A percentile compares a stretch with the other conserved stretches of the same genome.
phyloP scores from a whole-genome alignment of 1,284 basidiomycete genomes.

The Vanrija humicola region DNA sequence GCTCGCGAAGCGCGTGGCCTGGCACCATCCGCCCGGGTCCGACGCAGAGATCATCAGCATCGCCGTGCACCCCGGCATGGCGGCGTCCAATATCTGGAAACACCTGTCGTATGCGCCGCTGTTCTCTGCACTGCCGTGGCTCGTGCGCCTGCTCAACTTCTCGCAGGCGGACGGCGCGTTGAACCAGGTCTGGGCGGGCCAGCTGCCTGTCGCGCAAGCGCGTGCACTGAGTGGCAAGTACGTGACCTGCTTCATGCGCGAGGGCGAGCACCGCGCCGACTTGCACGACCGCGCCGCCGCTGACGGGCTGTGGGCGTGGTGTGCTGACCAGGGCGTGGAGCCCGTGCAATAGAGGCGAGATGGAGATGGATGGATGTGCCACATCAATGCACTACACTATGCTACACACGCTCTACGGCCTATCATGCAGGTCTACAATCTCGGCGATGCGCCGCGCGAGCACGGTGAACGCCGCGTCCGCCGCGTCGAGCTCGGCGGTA shows the following conservation, averaged over 20 bases:
- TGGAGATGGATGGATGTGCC: neutral
- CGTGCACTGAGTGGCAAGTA: slow-evolving; percentile 35
- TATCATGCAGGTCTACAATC: slow-evolving; percentile 11
- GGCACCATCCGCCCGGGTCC: slow-evolving; percentile 19
- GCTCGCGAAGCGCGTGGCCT: slow-evolving; percentile 27
- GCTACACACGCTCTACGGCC: neutral
- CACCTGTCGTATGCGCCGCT: slow-evolving; percentile 15
- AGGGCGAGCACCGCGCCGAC: neutral
- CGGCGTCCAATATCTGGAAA: slow-evolving; percentile 32
- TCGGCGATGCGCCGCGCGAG: slow-evolving; percentile 25
- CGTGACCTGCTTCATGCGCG: slow-evolving; percentile 31
- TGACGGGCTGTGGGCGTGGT: slow-evolving; percentile 43
- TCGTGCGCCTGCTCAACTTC: slow-evolving; percentile 41
- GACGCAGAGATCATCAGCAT: slow-evolving; percentile 25
- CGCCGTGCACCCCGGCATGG: slow-evolving; percentile 38
- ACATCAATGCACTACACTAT: neutral
- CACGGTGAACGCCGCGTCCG: slow-evolving; percentile 28
- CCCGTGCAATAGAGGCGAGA: neutral
- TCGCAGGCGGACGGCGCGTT: slow-evolving; percentile 33
- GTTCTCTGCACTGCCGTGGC: neutral
- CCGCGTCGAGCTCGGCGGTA: slow-evolving; percentile 50
- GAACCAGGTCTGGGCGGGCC: slow-evolving; percentile 55
- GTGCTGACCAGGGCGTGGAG: slow-evolving; percentile 11
- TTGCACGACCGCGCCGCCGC: slow-evolving; percentile 2
- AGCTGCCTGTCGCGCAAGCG: slow-evolving; percentile 47